Percentiles rank a stretch among this genome's conserved stretches.
phyloP scores from a whole-genome alignment of 345 rosid species.

The Gossypium sturtianum region DNA sequence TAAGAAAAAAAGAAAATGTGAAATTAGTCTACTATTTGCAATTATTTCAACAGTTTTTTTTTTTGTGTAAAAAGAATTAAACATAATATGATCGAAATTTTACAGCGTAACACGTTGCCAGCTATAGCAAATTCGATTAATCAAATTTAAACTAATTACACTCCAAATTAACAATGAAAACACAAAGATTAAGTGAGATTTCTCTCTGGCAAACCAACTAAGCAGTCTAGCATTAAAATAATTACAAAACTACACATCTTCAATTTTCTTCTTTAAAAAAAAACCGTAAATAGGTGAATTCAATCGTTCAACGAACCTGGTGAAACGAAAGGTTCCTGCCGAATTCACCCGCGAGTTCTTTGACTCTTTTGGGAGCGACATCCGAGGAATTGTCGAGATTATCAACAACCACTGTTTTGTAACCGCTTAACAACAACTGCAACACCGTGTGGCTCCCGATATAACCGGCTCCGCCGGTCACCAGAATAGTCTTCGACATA shows the following conservation, averaged over 20 bases:
- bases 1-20: background rate
- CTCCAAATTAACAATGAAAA: background rate
- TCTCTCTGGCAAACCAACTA: conserved; percentile 1
- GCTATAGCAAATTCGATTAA: conserved; percentile 1
- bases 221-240: background rate
- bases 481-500: conserved; percentile 51
- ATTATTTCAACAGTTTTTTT: background rate
- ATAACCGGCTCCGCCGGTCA: conserved; percentile 98
- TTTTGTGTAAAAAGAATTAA: background rate
- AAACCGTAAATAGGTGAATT: background rate
- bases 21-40: background rate
- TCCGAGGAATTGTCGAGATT: conserved; percentile 77
- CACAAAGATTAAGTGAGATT: background rate
- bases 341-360: conserved; percentile 55
- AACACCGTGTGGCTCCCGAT: conserved; percentile 96
- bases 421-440: conserved; percentile 71
- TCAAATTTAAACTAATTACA: conserved; percentile 1
- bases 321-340: conserved; percentile 52
- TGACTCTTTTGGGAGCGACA: conserved; percentile 54
- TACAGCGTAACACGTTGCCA: background rate
- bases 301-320: conserved; percentile 39
- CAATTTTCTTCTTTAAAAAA: background rate
- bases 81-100: background rate
- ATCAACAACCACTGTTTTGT: conserved; percentile 61
- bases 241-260: background rate